Base-by-base conservation (phyloP, 1,139 yeast genomes). In the Hyphopichia khmerensis region DNA sequence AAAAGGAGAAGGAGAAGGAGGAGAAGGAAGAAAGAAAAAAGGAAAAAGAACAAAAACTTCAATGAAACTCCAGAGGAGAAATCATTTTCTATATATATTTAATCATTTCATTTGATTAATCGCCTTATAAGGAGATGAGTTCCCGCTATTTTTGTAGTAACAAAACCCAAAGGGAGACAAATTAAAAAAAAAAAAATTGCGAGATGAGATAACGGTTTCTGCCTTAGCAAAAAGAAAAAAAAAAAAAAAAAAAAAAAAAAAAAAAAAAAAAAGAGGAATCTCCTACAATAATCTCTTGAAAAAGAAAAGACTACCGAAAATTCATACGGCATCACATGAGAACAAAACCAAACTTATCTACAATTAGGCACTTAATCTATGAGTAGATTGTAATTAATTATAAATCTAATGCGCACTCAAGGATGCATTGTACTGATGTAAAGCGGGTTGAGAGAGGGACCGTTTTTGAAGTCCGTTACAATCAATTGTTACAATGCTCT, bases 11-110 rank as follows among this genome's bases (percentile, higher is more conserved):
- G 27, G 18, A 23, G 27, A 21, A 26, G 34, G 21, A 21, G 16
- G 31, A 36, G 34, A 5, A n/a, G 30, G 39, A 39, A 24, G 19
- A 35, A 33, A 35, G 24, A 27, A 33, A 36, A 18, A 36, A 29
- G 36, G 16, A 36, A 33, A 16, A 36, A 21, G 31, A 17, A 29
- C 35, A 23, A 36, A 8, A 26, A 8, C n/a, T 26, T 8, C 24
- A 21, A 21, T 5, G 8, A 21, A 6, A 21, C 5, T 8, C 24
- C 24, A 5, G 8, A 21, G 24, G 24, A 6, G 24, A 26, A 26
- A 8, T 26, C 13, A 4, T 8, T 26, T 8, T 26, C 13, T 7
- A 8, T 26, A 26, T 26, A 26, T 26, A 11, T 26, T 13, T 8
- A 26, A 4, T 8, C 24, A 21, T 21, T 21, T 8, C 24, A 21